Conservation (phyloP, 306 rosid species). For the Begonia fuchsioides region DNA sequence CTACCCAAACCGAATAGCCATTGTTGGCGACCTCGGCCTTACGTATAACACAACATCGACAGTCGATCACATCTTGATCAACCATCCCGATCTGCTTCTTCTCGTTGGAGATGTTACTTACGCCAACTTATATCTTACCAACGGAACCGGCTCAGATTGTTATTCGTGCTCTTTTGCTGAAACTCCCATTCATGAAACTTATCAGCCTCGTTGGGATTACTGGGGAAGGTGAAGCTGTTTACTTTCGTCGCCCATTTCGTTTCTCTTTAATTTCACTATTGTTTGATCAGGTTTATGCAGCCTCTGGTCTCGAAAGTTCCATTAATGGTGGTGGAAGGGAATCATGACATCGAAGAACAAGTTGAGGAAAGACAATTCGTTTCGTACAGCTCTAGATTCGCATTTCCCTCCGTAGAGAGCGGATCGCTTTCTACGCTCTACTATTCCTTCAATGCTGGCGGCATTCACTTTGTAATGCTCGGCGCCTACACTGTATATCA, state of each 20-base stretch:
- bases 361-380: conserved; percentile 53
- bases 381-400: conserved; percentile 71
- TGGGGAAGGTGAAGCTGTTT: conserved; percentile 64
- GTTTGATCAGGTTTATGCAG: conserved; percentile 48
- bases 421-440: conserved; percentile 55
- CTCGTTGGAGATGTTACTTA: conserved; percentile 63
- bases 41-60: conserved; percentile 78
- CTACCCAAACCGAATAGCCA: conserved; percentile 73
- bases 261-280: neutral
- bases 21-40: conserved; percentile 84
- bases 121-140: conserved; percentile 64
- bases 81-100: conserved; percentile 67
- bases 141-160: conserved; percentile 66
- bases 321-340: conserved; percentile 76
- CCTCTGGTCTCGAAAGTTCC: conserved; percentile 71
- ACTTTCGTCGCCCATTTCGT: neutral
- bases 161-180: conserved; percentile 59
- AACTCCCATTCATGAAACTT: conserved; percentile 76
- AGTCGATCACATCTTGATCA: conserved; percentile 41
- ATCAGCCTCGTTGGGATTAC: conserved; percentile 94
- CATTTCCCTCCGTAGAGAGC: conserved; percentile 75
- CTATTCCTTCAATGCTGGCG: conserved; percentile 90
- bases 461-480: conserved; percentile 78
- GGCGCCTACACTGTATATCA: conserved; percentile 49
- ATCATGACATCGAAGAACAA: conserved; percentile 76